Conservation (phyloP, 2,329 filamentous ascomycete species). For the Pseudogymnoascus sp. region DNA sequence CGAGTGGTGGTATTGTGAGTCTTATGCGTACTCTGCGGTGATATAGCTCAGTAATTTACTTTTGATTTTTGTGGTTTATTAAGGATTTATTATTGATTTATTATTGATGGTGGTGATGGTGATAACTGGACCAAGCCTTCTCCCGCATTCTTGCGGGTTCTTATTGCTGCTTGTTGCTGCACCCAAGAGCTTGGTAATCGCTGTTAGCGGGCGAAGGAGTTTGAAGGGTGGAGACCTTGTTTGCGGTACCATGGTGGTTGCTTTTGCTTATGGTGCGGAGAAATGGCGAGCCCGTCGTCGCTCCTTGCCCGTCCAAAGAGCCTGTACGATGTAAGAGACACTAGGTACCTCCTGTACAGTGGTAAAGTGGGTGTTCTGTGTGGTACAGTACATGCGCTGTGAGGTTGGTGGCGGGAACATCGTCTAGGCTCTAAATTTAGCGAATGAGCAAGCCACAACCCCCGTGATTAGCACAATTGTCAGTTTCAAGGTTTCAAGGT, state of each 20-base stretch:
- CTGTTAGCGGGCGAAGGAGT: neutral
- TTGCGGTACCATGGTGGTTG: neutral
- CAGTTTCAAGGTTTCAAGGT: neutral
- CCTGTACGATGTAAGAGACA: neutral
- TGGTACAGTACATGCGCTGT: constrained; percentile 1
- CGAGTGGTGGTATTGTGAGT: neutral
- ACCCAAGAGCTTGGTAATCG: neutral
- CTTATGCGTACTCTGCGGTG: neutral
- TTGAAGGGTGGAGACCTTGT: constrained; percentile 5
- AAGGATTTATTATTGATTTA: neutral
- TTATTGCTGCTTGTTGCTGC: neutral
- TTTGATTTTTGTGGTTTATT: neutral
- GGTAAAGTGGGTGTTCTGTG: neutral
- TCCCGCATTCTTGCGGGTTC: neutral
- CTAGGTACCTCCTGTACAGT: neutral
- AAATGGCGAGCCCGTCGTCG: neutral
- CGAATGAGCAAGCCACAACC: neutral
- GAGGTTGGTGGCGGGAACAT: neutral
- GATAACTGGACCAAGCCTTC: neutral
- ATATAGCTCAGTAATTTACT: neutral
- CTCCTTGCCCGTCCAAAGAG: neutral
- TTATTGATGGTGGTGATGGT: neutral
- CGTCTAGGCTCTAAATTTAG: constrained; percentile 4
- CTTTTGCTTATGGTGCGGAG: neutral
- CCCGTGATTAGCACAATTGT: neutral